phyloP scores from a whole-genome alignment of 352 stramenopile genomes.

The Phytophthora fragariaefolia region DNA sequence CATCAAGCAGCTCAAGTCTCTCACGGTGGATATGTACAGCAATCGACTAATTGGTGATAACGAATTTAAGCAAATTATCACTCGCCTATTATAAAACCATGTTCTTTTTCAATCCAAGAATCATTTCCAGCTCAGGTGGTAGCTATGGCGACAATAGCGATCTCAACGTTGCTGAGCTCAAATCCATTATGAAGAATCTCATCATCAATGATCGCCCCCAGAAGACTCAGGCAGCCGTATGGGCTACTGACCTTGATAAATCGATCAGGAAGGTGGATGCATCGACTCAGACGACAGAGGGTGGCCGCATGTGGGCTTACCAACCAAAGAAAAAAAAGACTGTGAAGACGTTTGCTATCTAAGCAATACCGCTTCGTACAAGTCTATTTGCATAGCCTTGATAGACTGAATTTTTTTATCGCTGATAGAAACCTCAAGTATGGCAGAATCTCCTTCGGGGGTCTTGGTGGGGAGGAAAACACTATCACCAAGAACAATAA shows the following conservation, averaged over 20 bases:
- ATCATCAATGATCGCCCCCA: conserved; percentile 16
- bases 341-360: conserved; percentile 13
- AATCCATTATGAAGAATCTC: conserved; percentile 22
- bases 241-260: conserved; percentile 15
- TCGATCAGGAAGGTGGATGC: not conserved
- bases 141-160: conserved; percentile 19
- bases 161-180: conserved; percentile 12
- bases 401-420: not conserved
- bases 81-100: conserved; percentile 25
- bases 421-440: not conserved
- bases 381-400: not conserved
- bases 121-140: conserved; percentile 13
- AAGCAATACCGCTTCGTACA: not conserved
- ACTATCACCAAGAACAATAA: conserved; percentile 7
- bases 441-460: conserved; percentile 7
- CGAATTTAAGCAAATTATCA: conserved; percentile 29
- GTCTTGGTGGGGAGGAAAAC: conserved; percentile 4
- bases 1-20: conserved; percentile 3
- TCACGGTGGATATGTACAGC: conserved; percentile 26
- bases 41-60: conserved; percentile 27
- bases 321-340: conserved; percentile 9
- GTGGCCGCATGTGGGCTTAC: conserved; percentile 3
- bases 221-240: conserved; percentile 18
- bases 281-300: conserved; percentile 3
- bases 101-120: conserved; percentile 16